phyloP scores from a whole-genome alignment of 495 filamentous ascomycete genomes.

The Chaetomium tenue region DNA sequence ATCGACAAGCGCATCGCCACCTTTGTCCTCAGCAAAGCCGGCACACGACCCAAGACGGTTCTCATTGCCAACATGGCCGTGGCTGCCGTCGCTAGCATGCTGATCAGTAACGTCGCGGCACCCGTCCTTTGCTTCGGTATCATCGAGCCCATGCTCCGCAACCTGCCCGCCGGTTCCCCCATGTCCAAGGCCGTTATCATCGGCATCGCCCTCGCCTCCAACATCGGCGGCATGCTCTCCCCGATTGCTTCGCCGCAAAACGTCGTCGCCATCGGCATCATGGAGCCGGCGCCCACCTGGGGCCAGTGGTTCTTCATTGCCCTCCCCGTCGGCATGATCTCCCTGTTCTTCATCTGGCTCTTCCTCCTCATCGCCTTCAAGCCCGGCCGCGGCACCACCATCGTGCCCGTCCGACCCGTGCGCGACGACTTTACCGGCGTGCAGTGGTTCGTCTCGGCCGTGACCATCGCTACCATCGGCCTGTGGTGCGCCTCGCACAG shows the following conservation, averaged over 20 bases:
- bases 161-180: slow-evolving; percentile 80
- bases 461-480: slow-evolving; percentile 82
- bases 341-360: slow-evolving; percentile 83
- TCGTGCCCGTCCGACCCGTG: slow-evolving; percentile 84
- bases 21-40: slow-evolving; percentile 94
- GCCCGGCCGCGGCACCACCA: slow-evolving; percentile 79
- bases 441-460: slow-evolving; percentile 86
- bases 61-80: slow-evolving; percentile 97
- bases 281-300: slow-evolving; percentile 88
- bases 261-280: slow-evolving; percentile 92
- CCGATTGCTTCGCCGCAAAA: slow-evolving; percentile 98
- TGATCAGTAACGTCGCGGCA: slow-evolving; percentile 97
- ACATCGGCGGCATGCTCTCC: slow-evolving; percentile 93
- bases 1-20: slow-evolving; percentile 97
- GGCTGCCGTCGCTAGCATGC: slow-evolving; percentile 96
- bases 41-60: slow-evolving; percentile 81
- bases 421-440: slow-evolving; percentile 83
- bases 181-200: slow-evolving; percentile 96
- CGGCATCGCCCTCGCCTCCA: slow-evolving; percentile 91
- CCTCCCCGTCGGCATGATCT: slow-evolving; percentile 87
- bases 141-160: slow-evolving; percentile 92
- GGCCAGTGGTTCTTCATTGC: slow-evolving; percentile 95
- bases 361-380: slow-evolving; percentile 82
- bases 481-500: slow-evolving; percentile 93
- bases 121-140: slow-evolving; percentile 98